Conservation (phyloP, 192 early-diverging fungal species). For the Backusella morwellensis region DNA sequence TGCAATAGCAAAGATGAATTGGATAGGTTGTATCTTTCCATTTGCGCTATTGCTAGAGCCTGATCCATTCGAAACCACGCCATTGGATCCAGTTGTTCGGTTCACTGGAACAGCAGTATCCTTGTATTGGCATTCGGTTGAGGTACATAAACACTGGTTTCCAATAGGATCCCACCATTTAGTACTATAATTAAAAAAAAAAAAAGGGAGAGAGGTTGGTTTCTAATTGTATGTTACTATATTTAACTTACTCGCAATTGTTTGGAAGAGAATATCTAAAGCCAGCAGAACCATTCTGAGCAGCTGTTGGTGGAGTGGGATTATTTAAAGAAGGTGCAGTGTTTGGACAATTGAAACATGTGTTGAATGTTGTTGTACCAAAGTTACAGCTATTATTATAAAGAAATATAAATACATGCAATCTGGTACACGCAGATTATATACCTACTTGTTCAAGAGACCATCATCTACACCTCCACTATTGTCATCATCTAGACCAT, state of each 20-base stretch:
- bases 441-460: slow-evolving; percentile 28
- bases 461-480: slow-evolving; percentile 34
- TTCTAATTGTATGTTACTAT: not conserved
- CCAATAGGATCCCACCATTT: slow-evolving; percentile 63
- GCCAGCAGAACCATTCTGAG: slow-evolving; percentile 20
- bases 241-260: slow-evolving; percentile 41
- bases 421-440: slow-evolving; percentile 8
- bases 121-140: slow-evolving; percentile 46
- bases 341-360: slow-evolving; percentile 53
- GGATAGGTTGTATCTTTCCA: not conserved
- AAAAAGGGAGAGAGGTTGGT: not conserved
- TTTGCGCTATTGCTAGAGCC: not conserved
- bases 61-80: not conserved
- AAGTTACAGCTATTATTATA: slow-evolving; percentile 40
- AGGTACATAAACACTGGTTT: slow-evolving; percentile 51
- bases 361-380: slow-evolving; percentile 38
- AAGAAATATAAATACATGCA: slow-evolving; percentile 26
- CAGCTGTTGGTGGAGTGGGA: slow-evolving; percentile 37
- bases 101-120: slow-evolving; percentile 36
- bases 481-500: slow-evolving; percentile 57
- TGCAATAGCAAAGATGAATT: not conserved
- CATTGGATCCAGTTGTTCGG: slow-evolving; percentile 8
- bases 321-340: slow-evolving; percentile 29
- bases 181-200: slow-evolving; percentile 42
- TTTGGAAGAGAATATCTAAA: slow-evolving; percentile 42